Base-by-base conservation (phyloP, 1,284 basidiomycete genomes). In the Sparassis latifolia region DNA sequence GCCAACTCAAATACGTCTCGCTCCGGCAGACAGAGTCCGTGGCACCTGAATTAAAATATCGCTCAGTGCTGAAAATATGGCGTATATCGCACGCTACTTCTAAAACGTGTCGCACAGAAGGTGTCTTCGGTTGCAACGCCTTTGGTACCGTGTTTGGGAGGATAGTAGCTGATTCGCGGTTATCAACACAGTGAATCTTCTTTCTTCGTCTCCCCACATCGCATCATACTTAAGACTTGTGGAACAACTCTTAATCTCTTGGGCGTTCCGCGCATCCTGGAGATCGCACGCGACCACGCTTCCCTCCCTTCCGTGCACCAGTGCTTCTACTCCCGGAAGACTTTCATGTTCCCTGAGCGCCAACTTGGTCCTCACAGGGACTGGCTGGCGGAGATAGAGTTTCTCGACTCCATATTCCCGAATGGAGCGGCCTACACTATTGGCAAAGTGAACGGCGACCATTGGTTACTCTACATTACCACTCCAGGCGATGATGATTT, bases 331-430 rank as follows among this genome's bases (percentile, higher is more conserved):
- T 97, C 93, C 45, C 86, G 96, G 62, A 99, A 99, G 73, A 89
- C 89, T 7, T 99, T 99, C 81, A 98, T 99, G 90, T 99, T 99
- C 70, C 97, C 97, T 12, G 97, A 99, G 68, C 84, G 90, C 43
- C 97, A 99, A 66, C 76, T 78, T 41, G 95, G 94, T 2, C 96
- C 96, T 31, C 97, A 99, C 72, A 79, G 84, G 55, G 92, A 95
- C 66, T 99, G 97, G 97, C 82, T 84, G 58, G 80, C 91, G 54
- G 97, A 99, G 72, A 90, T 98, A 56, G 80, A 84, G 52, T 97
- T 87, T 64, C 79, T 99, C 47, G 96, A 99, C 67, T 80, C 80
- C 55, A 85, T 94, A 58, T 98, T 99, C 68, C 70, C 75, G 47
- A 79, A 84, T 58, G 95, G 95, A 46, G 83, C 92, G 3, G 97